These are phyloP conservation scores for Puccinia brachypodii DNA, from an alignment of 1,284 basidiomycete species.

Conservation along the genomic window DNA sequence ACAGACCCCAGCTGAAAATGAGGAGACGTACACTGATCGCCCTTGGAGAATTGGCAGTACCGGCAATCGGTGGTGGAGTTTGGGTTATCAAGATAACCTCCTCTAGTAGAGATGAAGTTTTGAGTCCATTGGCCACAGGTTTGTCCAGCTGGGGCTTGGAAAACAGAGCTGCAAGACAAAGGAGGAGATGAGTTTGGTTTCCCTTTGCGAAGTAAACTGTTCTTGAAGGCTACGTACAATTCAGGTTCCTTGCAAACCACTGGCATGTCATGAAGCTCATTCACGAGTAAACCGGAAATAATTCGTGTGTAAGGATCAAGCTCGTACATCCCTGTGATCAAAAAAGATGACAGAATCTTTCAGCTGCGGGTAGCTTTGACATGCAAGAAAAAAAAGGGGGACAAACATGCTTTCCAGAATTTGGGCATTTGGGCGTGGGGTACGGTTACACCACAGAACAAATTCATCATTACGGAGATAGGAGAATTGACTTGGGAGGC, in stretches of 20 bases:
- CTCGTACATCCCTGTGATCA: conserved; percentile 51
- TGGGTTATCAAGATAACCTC: conserved; percentile 68
- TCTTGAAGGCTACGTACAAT: conserved; percentile 7
- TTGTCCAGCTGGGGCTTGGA: conserved; percentile 45
- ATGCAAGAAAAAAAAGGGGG: not conserved
- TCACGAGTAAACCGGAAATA: conserved; percentile 59
- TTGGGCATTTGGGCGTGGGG: conserved; percentile 63
- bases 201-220: not conserved
- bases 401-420: conserved; percentile 75
- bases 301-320: conserved; percentile 67
- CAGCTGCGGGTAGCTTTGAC: not conserved
- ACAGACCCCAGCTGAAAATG: not conserved
- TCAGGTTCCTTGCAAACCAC: conserved; percentile 30
- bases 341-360: conserved; percentile 12
- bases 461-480: conserved; percentile 9
- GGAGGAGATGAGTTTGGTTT: not conserved
- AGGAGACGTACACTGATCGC: conserved; percentile 50
- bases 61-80: conserved; percentile 65
- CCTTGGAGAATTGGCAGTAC: conserved; percentile 69
- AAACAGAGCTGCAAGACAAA: conserved; percentile 6
- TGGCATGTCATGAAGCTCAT: conserved; percentile 44
- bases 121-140: conserved; percentile 43
- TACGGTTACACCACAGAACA: conserved; percentile 53
- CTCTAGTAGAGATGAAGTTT: conserved; percentile 9
- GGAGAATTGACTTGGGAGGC: conserved; percentile 35